Evolutionary conservation across 2,329 filamentous ascomycete genomes (phyloP).

Genomic region (Trichoderma sp.): DNA sequence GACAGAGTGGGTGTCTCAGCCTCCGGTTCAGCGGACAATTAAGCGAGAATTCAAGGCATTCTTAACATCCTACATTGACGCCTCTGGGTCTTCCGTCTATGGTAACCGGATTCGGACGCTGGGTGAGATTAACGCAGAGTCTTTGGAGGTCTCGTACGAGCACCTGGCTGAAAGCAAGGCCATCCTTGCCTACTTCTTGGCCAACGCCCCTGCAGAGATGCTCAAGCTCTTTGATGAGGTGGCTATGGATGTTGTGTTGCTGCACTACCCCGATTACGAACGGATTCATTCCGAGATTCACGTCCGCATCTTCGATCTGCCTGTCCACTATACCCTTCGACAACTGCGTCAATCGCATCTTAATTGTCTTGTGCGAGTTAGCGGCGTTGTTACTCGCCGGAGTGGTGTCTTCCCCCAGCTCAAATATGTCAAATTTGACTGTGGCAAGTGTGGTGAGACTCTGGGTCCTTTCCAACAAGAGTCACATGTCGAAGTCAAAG

Average conservation of each 20-base stretch:
- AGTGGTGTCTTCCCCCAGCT: slow-evolving; percentile 96
- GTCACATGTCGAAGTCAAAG: slow-evolving; percentile 93
- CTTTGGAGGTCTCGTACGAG: slow-evolving; percentile 93
- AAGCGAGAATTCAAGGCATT: slow-evolving; percentile 97
- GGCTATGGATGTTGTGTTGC: slow-evolving; percentile 91
- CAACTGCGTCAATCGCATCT: slow-evolving; percentile 94
- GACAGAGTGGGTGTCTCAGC: slow-evolving; percentile 92
- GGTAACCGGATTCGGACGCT: slow-evolving; percentile 91
- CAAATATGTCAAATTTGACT: slow-evolving; percentile 98
- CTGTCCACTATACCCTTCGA: slow-evolving; percentile 91
- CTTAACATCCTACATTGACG: slow-evolving; percentile 92
- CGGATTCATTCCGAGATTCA: slow-evolving; percentile 98
- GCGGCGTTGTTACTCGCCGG: slow-evolving; percentile 90
- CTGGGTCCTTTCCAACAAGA: slow-evolving; percentile 97
- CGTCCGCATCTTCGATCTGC: slow-evolving; percentile 92
- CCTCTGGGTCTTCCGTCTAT: slow-evolving; percentile 88
- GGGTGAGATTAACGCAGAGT: slow-evolving; percentile 96
- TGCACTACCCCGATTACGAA: slow-evolving; percentile 97
- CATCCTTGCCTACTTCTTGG: slow-evolving; percentile 91
- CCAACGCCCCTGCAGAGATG: slow-evolving; percentile 93
- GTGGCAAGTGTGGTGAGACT: slow-evolving; percentile 87
- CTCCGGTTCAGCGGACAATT: slow-evolving; percentile 88
- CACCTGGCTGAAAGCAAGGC: slow-evolving; percentile 90
- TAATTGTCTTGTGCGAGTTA: slow-evolving; percentile 93
- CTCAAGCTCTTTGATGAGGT: slow-evolving; percentile 96